These are phyloP conservation scores for Cyclotella baltica DNA, from an alignment of 108 stramenopile species.

Conservation along the genomic window DNA sequence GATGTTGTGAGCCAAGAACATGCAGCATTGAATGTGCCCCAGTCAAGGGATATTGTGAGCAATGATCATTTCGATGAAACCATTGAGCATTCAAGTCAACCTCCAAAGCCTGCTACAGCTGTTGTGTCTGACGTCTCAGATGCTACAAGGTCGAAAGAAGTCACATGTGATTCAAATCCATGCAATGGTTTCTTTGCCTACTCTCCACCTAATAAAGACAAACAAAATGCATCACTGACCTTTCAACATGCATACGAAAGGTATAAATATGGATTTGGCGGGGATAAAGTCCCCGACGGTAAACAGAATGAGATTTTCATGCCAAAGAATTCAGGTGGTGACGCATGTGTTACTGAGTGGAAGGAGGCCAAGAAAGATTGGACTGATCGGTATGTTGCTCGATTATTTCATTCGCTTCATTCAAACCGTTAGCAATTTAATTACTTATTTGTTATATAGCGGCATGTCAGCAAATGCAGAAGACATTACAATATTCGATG, in stretches of 20 bases:
- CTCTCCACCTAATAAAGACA: slow-evolving; percentile 9
- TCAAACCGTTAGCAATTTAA: too few relatives aligned
- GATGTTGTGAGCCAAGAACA: too few relatives aligned
- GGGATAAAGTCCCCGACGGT: not conserved
- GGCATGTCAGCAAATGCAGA: slow-evolving; percentile 30
- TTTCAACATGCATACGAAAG: not conserved
- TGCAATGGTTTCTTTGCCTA: slow-evolving; percentile 35
- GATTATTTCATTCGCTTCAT: too few relatives aligned
- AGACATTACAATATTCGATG: slow-evolving; percentile 33
- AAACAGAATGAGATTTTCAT: slow-evolving; percentile 11
- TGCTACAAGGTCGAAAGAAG: not conserved
- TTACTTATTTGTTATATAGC: too few relatives aligned
- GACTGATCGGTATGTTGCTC: slow-evolving; percentile 23
- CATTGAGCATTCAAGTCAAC: not conserved
- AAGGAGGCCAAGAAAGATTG: slow-evolving; percentile 14
- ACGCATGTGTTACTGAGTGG: slow-evolving; percentile 23
- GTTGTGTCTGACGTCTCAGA: not conserved
- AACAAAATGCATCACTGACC: not conserved
- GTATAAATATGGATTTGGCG: slow-evolving; percentile 16
- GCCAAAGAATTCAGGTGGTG: slow-evolving; percentile 10
- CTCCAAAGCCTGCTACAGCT: not conserved
- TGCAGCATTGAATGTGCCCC: too few relatives aligned
- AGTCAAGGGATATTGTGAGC: too few relatives aligned
- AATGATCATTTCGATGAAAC: not conserved
- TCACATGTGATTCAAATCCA: slow-evolving; percentile 25